Conservation (phyloP, 2,329 filamentous ascomycete genomes). For the Epichloe glyceriae region DNA sequence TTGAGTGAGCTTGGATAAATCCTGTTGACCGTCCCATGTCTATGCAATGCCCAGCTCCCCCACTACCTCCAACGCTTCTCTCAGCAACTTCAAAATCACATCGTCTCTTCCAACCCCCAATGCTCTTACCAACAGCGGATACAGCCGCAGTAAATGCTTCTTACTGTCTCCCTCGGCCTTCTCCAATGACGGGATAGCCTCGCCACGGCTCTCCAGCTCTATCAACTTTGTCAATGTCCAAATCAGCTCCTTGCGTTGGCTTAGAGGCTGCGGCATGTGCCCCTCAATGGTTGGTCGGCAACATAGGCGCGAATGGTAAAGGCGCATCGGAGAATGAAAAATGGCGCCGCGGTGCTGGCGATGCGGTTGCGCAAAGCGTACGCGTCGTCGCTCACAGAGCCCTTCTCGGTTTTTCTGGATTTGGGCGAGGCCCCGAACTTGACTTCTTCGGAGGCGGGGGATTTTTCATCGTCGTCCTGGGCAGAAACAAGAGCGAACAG, state of each 20-base stretch:
- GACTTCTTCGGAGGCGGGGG: neutral
- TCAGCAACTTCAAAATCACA: constrained; percentile 43
- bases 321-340: constrained; percentile 69
- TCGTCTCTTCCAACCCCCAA: constrained; percentile 45
- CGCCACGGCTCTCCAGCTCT: constrained; percentile 53
- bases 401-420: neutral
- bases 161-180: constrained; percentile 41
- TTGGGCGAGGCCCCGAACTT: neutral
- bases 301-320: constrained; percentile 74
- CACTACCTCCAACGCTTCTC: constrained; percentile 48
- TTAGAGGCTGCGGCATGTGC: constrained; percentile 74
- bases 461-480: constrained; percentile 10
- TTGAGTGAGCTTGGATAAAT: too few species aligned
- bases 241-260: constrained; percentile 65
- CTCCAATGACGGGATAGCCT: constrained; percentile 48
- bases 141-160: constrained; percentile 70
- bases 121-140: constrained; percentile 60
- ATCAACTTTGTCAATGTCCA: constrained; percentile 57
- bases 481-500: constrained; percentile 55
- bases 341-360: constrained; percentile 64
- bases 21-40: too few species aligned
- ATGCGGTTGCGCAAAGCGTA: constrained; percentile 41
- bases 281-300: constrained; percentile 80
- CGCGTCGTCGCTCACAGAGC: constrained; percentile 7
- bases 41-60: constrained; percentile 32